phyloP scores from a whole-genome alignment of 1,284 basidiomycete species.

The Leccinum holopus region DNA sequence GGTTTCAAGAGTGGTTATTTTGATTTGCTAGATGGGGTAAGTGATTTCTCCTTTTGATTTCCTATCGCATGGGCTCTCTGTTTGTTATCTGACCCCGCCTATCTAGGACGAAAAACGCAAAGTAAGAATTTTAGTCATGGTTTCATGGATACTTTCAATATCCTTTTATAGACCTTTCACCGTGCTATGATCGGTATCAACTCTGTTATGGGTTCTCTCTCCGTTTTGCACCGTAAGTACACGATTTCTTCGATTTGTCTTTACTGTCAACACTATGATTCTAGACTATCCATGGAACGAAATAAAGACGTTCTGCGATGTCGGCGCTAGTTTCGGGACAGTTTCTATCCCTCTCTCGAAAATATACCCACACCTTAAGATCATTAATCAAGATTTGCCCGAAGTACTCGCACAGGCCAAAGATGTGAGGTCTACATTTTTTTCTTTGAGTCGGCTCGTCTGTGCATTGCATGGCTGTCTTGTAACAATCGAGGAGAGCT shows the following conservation, averaged over 20 bases:
- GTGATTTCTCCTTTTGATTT: background rate
- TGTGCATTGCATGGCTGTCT: constrained; percentile 6
- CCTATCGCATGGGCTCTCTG: constrained; percentile 5
- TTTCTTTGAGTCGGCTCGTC: background rate
- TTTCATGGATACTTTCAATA: background rate
- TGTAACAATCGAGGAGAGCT: background rate
- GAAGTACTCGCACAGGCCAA: constrained; percentile 38
- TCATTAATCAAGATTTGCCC: constrained; percentile 43
- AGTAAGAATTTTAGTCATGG: constrained; percentile 4
- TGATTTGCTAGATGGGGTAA: background rate
- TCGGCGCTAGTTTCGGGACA: constrained; percentile 48
- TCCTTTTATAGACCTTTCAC: constrained; percentile 20
- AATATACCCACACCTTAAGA: background rate
- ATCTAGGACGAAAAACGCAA: constrained; percentile 15
- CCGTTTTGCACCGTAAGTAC: constrained; percentile 27
- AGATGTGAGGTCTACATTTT: constrained; percentile 13
- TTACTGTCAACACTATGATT: background rate
- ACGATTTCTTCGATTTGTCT: background rate
- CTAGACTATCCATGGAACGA: constrained; percentile 44
- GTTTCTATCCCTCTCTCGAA: constrained; percentile 41
- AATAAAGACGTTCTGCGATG: constrained; percentile 45
- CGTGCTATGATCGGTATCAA: constrained; percentile 24
- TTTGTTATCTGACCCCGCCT: background rate
- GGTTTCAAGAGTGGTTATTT: constrained; percentile 24
- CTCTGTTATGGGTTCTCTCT: constrained; percentile 23